Base-by-base conservation (phyloP, 352 stramenopile species). In the Phytophthora macrochlamydospora region DNA sequence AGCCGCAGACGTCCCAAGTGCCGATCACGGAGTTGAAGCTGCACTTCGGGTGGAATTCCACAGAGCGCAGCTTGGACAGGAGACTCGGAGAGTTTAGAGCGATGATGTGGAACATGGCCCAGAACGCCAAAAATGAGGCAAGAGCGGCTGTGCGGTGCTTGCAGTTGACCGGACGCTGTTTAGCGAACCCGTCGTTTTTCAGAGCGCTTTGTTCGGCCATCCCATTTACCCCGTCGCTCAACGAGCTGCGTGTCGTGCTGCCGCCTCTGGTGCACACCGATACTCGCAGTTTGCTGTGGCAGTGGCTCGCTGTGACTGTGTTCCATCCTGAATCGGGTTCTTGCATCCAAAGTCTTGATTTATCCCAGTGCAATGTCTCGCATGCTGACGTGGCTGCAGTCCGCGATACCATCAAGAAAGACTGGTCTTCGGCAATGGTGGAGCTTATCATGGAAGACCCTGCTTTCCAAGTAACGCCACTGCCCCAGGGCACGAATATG, bases 291-390 rank as follows among this genome's bases (percentile, higher is more conserved):
- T 44, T 51, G 0, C 28, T 67, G 14, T 75, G 68, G 68, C 38
- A 31, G 14, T 72, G 68, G 68, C 44, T 76, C 12, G 62, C 63
- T 30, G 31, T 61, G 2, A 51, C 68, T 13, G 28, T 72, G 4
- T 72, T 76, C 45, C 68, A 75, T 18, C 43, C 57, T 9, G 49
- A 67, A 7, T 63, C 53, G 40, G 33, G 35, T 2, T 65, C 56
- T 1, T 49, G 42, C 7, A 24, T 71, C 4, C 56, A 62, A 5
- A 28, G 51, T 33, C 46, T 71, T 9, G 40, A 66, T 56, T 12
- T 72, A 51, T 58, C 56, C 38, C 62, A 63, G 4, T 65, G 51
- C 35, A 50, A 62, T 40, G 50, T 76, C 13, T 67, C 51, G 11
- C 29, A 48, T 28, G 54, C 56, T 6, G 55, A 66, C 11, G 59